Evolutionary conservation across 2,329 filamentous ascomycete species (phyloP).

Genomic region (Penicillium sumatraense): DNA sequence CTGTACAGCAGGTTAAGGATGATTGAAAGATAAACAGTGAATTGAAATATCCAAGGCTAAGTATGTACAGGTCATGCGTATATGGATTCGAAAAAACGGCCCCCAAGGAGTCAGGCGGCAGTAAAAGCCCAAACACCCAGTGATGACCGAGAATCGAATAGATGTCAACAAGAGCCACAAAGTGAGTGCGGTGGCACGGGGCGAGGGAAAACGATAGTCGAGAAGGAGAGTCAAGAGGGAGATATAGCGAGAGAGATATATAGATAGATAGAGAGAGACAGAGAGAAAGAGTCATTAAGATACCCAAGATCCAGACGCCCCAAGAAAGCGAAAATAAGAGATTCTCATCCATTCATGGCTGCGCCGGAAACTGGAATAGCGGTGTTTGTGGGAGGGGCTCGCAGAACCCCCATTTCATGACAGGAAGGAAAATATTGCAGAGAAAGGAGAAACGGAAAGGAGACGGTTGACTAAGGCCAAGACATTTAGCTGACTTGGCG

Average conservation of each 20-base stretch:
- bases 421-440: background rate
- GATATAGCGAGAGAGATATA: background rate
- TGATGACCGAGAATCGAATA: constrained; percentile 3
- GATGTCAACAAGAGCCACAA: background rate
- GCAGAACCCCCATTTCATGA: constrained; percentile 19
- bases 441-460: background rate
- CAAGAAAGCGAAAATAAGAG: constrained; percentile 3
- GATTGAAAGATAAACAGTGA: constrained; percentile 7
- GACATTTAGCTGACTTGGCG: constrained; percentile 27
- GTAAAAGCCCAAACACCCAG: constrained; percentile 4
- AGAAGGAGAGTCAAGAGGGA: background rate
- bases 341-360: constrained; percentile 8
- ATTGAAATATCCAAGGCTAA: constrained; percentile 7
- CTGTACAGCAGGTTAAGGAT: background rate
- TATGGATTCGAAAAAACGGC: constrained; percentile 7
- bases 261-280: background rate
- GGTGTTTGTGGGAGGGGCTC: constrained; percentile 7
- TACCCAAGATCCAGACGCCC: background rate
- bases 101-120: background rate
- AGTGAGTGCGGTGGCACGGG: background rate
- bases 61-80: constrained; percentile 22
- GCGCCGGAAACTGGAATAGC: constrained; percentile 5
- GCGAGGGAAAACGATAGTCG: background rate
- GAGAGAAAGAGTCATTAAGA: background rate
- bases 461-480: background rate